Conservation (phyloP, 1,139 yeast genomes). For the Candida anutae region DNA sequence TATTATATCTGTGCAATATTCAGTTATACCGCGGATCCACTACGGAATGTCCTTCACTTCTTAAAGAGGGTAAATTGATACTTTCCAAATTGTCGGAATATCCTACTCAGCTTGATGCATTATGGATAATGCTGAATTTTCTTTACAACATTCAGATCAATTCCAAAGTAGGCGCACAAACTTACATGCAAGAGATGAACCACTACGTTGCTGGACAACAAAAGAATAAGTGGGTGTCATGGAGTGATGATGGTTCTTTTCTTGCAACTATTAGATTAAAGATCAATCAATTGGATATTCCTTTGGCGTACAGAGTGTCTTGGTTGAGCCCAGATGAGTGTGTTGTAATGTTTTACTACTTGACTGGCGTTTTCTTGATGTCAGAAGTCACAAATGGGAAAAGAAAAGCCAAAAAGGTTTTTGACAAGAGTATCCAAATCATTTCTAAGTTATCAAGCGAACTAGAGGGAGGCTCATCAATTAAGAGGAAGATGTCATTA, state of each 20-base stretch:
- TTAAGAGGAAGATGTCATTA: conserved; percentile 11
- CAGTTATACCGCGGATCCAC: conserved; percentile 26
- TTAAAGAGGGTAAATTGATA: too few species aligned
- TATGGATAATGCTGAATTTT: conserved; percentile 16
- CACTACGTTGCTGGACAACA: conserved; percentile 17
- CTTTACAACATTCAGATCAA: conserved; percentile 18
- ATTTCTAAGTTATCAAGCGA: conserved; percentile 19
- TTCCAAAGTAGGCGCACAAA: conserved; percentile 13
- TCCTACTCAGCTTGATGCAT: conserved; percentile 25
- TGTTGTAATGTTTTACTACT: conserved; percentile 28
- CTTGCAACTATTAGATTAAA: conserved; percentile 5
- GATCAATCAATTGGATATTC: conserved; percentile 1
- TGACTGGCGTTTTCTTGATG: conserved; percentile 31
- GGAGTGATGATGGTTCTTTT: conserved; percentile 21
- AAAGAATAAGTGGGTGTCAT: conserved; percentile 12
- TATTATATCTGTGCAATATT: conserved; percentile 15
- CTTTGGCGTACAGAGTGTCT: conserved; percentile 9
- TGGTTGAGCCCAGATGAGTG: conserved; percentile 41
- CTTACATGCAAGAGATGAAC: conserved; percentile 17
- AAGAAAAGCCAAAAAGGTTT: conserved; percentile 24
- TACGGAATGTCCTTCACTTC: too few species aligned
- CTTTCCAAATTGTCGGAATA: too few species aligned
- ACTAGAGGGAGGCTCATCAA: conserved; percentile 7
- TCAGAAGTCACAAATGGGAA: conserved; percentile 24
- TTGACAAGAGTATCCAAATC: conserved; percentile 26